These are phyloP conservation scores for Quercus lobata DNA, from an alignment of 331 rosid genomes.

Conservation along the genomic window DNA sequence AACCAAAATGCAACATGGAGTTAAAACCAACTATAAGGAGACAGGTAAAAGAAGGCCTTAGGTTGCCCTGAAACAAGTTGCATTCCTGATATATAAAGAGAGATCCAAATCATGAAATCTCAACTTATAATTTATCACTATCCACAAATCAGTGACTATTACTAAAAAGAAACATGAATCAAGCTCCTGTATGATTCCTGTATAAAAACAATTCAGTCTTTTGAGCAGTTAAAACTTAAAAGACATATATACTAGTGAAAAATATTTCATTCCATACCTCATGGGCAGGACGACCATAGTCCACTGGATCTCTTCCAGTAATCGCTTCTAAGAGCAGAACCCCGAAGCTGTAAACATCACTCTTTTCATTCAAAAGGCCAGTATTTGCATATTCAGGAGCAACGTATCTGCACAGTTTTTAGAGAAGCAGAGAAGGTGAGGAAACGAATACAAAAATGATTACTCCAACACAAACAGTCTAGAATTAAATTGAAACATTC, in stretches of 20 bases:
- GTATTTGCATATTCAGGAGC: conserved; percentile 96
- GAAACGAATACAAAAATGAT: neutral
- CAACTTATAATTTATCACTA: neutral
- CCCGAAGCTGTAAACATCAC: conserved; percentile 92
- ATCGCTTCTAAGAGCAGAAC: conserved; percentile 81
- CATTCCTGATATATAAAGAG: neutral
- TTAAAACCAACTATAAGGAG: neutral
- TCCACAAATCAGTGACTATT: conserved; percentile 1
- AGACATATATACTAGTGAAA: neutral
- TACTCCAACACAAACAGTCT: neutral
- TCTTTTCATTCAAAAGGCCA: conserved; percentile 89
- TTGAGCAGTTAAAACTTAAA: neutral
- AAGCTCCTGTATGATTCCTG: neutral
- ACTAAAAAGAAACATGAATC: conserved; percentile 1
- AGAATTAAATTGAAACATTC: neutral
- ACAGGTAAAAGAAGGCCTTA: neutral
- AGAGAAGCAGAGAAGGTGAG: neutral
- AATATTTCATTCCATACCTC: conserved; percentile 49
- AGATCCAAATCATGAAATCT: conserved; percentile 3
- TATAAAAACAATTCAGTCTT: neutral
- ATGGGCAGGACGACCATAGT: conserved; percentile 74
- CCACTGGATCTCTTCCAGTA: conserved; percentile 94
- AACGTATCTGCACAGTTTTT: conserved; percentile 52
- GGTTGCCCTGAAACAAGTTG: neutral
- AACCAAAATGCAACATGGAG: neutral